Base-by-base conservation (phyloP, 2,329 filamentous ascomycete genomes). In the Phaeomoniella chlamydospora region DNA sequence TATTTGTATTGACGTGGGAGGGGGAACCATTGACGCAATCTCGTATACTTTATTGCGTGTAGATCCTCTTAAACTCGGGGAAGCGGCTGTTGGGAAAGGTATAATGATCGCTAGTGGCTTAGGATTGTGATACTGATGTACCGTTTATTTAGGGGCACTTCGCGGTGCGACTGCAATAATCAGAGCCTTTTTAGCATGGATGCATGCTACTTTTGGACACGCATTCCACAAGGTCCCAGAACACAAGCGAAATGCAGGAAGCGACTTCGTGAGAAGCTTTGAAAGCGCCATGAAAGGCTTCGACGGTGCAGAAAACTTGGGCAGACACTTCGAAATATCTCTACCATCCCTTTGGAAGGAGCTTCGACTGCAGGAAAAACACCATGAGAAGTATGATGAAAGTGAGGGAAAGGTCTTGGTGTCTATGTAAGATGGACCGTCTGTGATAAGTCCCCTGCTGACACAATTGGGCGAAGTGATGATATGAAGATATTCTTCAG, bases 231-330 rank as follows among this genome's bases (percentile, higher is more conserved):
- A 33, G 4, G 31, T 59, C 9, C 37, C 41, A 2, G 15, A 39
- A 2, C 41, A 46, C 18, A 43, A 48, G 34, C 52, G 41, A 13
- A 48, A 49, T 1, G 44, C 50, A 1, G 52, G 53, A 11, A 55
- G 51, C 30, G 18, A 39, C 4, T 54, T 58, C 30, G 58, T 58
- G 55, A 46, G 46, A 13, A 40, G 43, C 2, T 59, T 57, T 29
- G 55, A 59, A 32, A 31, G 38, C 0, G 14, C 45, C 30, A 59
- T 58, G 32, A 39, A 42, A 6, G 42, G 49, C 18, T 59, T 57
- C 37, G 47, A 29, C 10, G 35, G 36, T 9, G 16, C 9, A 26
- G n/a, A n/a, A n/a, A 30, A 36, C 18, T 13, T 29, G 29, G 39
- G 13, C 13, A 34, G 5, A 17, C 35, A 16, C 34, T 15, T 19